Percentiles rank a stretch among this genome's conserved stretches.
phyloP scores from a whole-genome alignment of 208 protist genomes.

The Angomonas desouzai region DNA sequence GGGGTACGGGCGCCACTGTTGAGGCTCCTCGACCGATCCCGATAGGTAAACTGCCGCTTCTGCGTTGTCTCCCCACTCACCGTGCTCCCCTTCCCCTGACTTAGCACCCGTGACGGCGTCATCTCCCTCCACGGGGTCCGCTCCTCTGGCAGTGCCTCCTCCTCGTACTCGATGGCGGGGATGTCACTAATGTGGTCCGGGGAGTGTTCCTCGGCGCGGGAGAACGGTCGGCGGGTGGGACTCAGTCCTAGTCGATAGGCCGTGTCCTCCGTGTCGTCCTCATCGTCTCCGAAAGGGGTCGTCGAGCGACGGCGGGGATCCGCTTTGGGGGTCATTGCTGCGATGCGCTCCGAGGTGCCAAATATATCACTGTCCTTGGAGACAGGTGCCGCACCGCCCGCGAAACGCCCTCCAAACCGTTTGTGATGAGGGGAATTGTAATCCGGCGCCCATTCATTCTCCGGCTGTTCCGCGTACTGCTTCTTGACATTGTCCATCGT shows the following conservation, averaged over 20 bases:
- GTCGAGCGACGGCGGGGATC: background rate
- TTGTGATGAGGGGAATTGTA: background rate
- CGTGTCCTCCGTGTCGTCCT: background rate
- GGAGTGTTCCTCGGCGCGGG: constrained; percentile 1
- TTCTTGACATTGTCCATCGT: background rate
- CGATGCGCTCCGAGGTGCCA: constrained; percentile 28
- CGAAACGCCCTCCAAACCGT: constrained; percentile 12
- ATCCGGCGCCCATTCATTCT: constrained; percentile 11
- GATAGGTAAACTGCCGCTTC: background rate
- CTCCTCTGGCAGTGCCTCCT: background rate
- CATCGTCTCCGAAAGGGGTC: constrained; percentile 14
- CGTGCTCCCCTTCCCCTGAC: background rate
- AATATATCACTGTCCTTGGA: constrained; percentile 41
- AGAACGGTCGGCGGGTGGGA: background rate
- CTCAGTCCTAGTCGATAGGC: background rate
- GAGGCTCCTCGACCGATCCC: background rate
- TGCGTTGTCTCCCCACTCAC: too few relatives aligned
- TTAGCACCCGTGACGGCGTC: background rate
- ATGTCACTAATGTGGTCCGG: background rate
- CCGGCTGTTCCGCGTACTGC: constrained; percentile 15
- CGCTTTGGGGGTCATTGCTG: constrained; percentile 4
- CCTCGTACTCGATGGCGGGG: background rate
- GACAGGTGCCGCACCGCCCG: constrained; percentile 16
- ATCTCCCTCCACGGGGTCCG: background rate
- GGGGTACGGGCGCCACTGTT: background rate